Conservation (phyloP, 2,329 filamentous ascomycete species). For the Fusarium staphyleae region DNA sequence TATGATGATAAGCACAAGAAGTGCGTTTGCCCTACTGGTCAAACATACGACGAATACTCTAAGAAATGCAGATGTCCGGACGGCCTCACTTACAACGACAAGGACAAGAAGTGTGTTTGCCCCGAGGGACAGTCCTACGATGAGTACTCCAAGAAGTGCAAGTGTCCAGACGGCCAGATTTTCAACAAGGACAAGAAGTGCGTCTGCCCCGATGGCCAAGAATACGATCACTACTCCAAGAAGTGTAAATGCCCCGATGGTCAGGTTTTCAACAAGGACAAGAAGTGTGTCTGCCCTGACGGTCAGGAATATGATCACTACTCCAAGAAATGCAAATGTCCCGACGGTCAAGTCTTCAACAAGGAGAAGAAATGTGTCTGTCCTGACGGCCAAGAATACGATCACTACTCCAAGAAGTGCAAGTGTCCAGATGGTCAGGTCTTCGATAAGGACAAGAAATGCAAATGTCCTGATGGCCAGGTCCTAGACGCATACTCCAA, state of each 20-base stretch:
- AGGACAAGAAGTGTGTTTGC: constrained; percentile 20
- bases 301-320: not conserved
- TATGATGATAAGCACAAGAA: constrained; percentile 10
- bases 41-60: not conserved
- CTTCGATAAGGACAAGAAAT: constrained; percentile 15
- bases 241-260: constrained; percentile 19
- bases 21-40: constrained; percentile 15
- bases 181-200: constrained; percentile 8
- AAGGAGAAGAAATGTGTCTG: constrained; percentile 20
- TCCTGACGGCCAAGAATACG: constrained; percentile 2
- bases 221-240: constrained; percentile 1
- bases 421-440: constrained; percentile 22
- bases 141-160: no score
- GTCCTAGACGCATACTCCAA: not conserved
- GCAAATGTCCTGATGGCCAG: constrained; percentile 14
- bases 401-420: constrained; percentile 8
- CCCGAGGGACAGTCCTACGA: not conserved
- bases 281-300: not conserved
- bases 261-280: not conserved
- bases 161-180: no score
- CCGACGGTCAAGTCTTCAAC: not conserved
- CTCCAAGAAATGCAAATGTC: not conserved
- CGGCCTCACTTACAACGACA: not conserved
- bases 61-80: constrained; percentile 21
- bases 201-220: constrained; percentile 7